Evolutionary conservation across 352 stramenopile genomes (phyloP).

Genomic region (Globisporangium echinulatum): DNA sequence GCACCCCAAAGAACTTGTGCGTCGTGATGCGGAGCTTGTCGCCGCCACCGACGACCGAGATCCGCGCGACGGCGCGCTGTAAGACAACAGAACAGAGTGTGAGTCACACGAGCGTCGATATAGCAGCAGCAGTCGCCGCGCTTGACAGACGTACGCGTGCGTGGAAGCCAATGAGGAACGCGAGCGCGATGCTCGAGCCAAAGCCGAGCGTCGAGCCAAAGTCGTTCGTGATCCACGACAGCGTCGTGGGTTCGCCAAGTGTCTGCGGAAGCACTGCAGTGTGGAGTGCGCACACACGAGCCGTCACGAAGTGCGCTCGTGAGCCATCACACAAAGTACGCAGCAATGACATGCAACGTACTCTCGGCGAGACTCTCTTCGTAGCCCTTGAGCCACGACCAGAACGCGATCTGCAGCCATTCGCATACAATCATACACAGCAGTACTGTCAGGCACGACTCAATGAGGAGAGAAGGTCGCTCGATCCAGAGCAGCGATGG

Average conservation of each 20-base stretch:
- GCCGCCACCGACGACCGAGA: slow-evolving; percentile 67
- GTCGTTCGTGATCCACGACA: slow-evolving; percentile 78
- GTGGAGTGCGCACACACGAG: not conserved
- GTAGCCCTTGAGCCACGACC: slow-evolving; percentile 87
- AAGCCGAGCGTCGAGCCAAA: slow-evolving; percentile 74
- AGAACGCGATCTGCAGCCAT: slow-evolving; percentile 70
- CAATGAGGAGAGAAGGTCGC: not conserved
- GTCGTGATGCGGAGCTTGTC: slow-evolving; percentile 82
- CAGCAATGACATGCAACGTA: slow-evolving; percentile 11
- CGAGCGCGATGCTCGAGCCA: slow-evolving; percentile 73
- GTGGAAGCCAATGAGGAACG: slow-evolving; percentile 78
- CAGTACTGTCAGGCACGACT: too few relatives aligned
- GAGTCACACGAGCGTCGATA: not conserved
- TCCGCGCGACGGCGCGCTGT: slow-evolving; percentile 68
- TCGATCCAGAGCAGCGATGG: not conserved
- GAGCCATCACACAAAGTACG: too few relatives aligned
- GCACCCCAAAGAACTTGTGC: slow-evolving; percentile 85
- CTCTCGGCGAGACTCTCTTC: slow-evolving; percentile 78
- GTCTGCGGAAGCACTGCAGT: slow-evolving; percentile 45
- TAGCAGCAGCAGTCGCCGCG: not conserved
- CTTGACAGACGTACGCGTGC: slow-evolving; percentile 35
- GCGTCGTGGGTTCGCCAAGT: slow-evolving; percentile 61
- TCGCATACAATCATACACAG: not conserved
- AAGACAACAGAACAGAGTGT: not conserved
- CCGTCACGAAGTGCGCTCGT: not conserved